Conservation (phyloP, 495 filamentous ascomycete species). For the Trichoderma gamsii region DNA sequence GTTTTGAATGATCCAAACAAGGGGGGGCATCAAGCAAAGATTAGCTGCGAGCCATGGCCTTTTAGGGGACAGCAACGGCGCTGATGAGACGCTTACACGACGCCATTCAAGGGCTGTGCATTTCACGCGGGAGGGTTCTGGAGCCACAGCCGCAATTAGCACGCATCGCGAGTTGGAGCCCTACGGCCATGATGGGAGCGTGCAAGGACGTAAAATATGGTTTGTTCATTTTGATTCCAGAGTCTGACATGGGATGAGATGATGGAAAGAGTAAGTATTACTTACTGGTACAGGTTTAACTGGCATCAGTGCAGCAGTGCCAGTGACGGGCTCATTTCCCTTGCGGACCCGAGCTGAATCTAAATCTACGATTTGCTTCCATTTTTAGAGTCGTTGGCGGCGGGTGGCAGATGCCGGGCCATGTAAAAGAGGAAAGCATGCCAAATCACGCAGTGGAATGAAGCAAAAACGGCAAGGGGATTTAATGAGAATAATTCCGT, state of each 20-base stretch:
- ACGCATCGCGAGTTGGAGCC: not conserved
- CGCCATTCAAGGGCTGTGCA: constrained; percentile 7
- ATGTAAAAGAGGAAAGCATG: not conserved
- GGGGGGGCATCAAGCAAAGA: not conserved
- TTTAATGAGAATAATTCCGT: not conserved
- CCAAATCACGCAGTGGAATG: not conserved
- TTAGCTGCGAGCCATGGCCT: not conserved
- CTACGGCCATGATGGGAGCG: not conserved
- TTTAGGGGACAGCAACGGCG: not conserved
- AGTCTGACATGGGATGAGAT: not conserved
- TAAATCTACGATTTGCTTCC: constrained; percentile 8
- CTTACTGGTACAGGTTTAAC: too few relatives aligned
- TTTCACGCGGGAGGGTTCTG: not conserved
- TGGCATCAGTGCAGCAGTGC: not conserved
- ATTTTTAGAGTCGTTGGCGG: not conserved
- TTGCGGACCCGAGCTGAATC: not conserved
- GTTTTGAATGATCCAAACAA: not conserved
- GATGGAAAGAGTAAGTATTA: not conserved
- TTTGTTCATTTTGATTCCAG: not conserved
- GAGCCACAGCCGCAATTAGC: constrained; percentile 1
- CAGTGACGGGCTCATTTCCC: not conserved
- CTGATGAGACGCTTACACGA: constrained; percentile 5
- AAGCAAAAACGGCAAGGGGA: not conserved
- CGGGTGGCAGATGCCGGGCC: not conserved
- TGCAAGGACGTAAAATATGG: not conserved